Percentiles rank a stretch among this genome's conserved stretches.
These are phyloP conservation scores for Periconia digitata DNA, from an alignment of 2,329 filamentous ascomycete species.

Conservation along the genomic window DNA sequence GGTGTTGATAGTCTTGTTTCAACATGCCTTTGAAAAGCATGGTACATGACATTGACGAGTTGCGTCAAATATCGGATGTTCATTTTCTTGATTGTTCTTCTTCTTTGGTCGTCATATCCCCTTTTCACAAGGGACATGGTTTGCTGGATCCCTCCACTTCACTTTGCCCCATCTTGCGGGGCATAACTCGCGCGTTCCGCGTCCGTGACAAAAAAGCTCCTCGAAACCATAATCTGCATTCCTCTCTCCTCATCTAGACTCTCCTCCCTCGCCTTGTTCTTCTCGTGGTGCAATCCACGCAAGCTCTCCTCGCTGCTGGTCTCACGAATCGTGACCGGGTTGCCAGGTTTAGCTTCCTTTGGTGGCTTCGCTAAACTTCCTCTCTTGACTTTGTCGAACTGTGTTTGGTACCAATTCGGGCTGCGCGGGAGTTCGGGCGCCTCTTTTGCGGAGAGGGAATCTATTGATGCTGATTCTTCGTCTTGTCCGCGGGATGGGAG, in stretches of 20 bases:
- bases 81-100: not conserved
- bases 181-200: slow-evolving; percentile 18
- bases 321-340: slow-evolving; percentile 3
- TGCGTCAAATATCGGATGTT: no score
- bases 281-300: slow-evolving; percentile 6
- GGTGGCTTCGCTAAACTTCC: slow-evolving; percentile 4
- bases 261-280: slow-evolving; percentile 7
- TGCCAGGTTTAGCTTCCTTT: slow-evolving; percentile 7
- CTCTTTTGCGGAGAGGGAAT: slow-evolving; percentile 9
- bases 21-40: no score
- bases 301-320: slow-evolving; percentile 29
- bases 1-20: no score
- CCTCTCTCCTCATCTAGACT: slow-evolving; percentile 17
- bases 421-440: not conserved
- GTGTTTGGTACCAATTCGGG: slow-evolving; percentile 13
- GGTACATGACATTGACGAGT: no score
- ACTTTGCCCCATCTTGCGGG: not conserved
- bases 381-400: slow-evolving; percentile 5
- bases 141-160: not conserved
- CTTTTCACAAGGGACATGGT: no score
- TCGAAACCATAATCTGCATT: slow-evolving; percentile 35
- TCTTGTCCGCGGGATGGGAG: slow-evolving; percentile 10
- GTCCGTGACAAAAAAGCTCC: slow-evolving; percentile 33
- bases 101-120: no score
- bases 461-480: slow-evolving; percentile 15